Evolutionary conservation across 2,329 filamentous ascomycete species (phyloP), one percentile per base, ranked within the genome.

Genomic region (Colletotrichum sp.): DNA sequence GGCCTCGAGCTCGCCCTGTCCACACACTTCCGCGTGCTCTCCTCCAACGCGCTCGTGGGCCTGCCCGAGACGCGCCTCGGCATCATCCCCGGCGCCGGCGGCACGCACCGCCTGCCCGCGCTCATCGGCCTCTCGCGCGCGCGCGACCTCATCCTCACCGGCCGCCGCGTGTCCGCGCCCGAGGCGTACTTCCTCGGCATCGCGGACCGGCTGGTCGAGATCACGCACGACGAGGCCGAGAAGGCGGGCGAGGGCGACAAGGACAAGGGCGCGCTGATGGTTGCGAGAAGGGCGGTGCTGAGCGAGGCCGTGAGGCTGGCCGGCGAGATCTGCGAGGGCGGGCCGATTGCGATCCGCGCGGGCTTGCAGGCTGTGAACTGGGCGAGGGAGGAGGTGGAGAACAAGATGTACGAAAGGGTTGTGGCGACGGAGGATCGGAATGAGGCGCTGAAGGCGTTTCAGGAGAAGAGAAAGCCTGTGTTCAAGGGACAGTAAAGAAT

Each of bases 161-260:
- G 97, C 5, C 92, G 97, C n/a, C 90, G 95, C 58, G 94, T 99
- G 15, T 90, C 90, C 10, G 96, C 92, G 0, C 88, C 94, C 2
- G 97, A 99, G 86, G 95, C 97, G 0, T 98, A 98, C 85, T 97
- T 98, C 83, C 86, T 98, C 21, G 97, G 97, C 2, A 89, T 99
- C 38, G 96, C 95, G 60, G 96, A 99, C 85, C 90, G 96, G n/a
- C 86, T 99, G 34, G 95, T 98, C 28, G 94, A 98, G 84, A 90
- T 98, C 26, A 77, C 76, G 18, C 86, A 91, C 26, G 87, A 87
- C 6, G 86, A 84, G 63, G 80, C 80, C 32, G 80, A 80, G 48
- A 81, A 81, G 75, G 81, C 81, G 72, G 83, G 85, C 79, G 84
- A 84, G 30, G 81, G 79, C 15, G 81, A 80, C 13, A 80, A 85